Percentiles rank a stretch among this genome's conserved stretches.
Evolutionary conservation across 352 stramenopile genomes (phyloP).

Genomic region (Phytophthora sp.): DNA sequence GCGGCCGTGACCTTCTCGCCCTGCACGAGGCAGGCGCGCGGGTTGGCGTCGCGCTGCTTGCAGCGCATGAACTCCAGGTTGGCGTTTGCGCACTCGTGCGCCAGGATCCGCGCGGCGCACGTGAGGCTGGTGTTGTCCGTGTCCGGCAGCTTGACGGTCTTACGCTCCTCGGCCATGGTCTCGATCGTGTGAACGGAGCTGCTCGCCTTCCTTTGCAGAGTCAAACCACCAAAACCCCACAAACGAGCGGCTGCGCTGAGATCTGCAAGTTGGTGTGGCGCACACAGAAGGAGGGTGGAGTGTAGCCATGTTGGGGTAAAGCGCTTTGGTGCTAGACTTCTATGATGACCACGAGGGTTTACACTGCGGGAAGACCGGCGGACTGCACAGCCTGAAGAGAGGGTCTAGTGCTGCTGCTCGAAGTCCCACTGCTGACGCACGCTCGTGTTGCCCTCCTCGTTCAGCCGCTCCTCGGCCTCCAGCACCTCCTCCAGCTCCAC

Average conservation of each 20-base stretch:
- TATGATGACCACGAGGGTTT: slow-evolving; percentile 19
- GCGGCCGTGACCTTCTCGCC: slow-evolving; percentile 89
- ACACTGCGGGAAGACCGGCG: slow-evolving; percentile 11
- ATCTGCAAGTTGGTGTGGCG: not conserved
- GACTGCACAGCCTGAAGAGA: too few relatives aligned
- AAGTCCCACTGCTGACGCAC: slow-evolving; percentile 89
- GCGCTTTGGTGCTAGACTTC: slow-evolving; percentile 11
- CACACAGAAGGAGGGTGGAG: too few relatives aligned
- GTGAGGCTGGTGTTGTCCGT: slow-evolving; percentile 91
- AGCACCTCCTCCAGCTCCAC: slow-evolving; percentile 80
- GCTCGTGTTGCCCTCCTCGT: slow-evolving; percentile 62
- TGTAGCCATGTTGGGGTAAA: slow-evolving; percentile 5
- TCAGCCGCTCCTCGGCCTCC: slow-evolving; percentile 80
- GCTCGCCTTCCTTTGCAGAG: slow-evolving; percentile 19
- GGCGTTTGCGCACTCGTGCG: slow-evolving; percentile 79
- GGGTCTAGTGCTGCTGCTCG: slow-evolving; percentile 49
- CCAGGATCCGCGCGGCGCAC: slow-evolving; percentile 83
- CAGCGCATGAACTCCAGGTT: slow-evolving; percentile 89
- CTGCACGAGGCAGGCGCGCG: slow-evolving; percentile 78
- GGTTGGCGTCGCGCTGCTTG: slow-evolving; percentile 86
- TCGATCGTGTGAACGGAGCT: slow-evolving; percentile 3
- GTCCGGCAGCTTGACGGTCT: slow-evolving; percentile 64
- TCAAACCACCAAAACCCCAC: slow-evolving; percentile 32
- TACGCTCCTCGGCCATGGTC: slow-evolving; percentile 47
- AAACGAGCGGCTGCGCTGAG: slow-evolving; percentile 31